phyloP scores from a whole-genome alignment of 2,329 filamentous ascomycete genomes.

The Zelopaecilomyces penicillatus region DNA sequence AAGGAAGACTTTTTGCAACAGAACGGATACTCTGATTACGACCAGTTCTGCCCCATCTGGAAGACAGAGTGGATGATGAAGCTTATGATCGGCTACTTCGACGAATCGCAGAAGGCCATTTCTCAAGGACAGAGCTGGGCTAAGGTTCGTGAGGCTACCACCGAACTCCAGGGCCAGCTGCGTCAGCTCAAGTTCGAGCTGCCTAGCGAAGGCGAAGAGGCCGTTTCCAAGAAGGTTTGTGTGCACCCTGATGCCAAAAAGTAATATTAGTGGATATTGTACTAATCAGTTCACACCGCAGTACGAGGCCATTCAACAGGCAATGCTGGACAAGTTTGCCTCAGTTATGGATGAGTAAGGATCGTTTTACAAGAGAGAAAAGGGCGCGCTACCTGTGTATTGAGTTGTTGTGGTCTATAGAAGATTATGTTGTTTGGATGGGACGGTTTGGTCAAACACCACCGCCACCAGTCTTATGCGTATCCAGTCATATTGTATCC shows the following conservation, averaged over 20 bases:
- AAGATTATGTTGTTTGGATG: conserved; percentile 9
- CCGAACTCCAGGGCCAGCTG: conserved; percentile 75
- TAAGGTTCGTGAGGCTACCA: conserved; percentile 86
- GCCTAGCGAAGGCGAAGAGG: conserved; percentile 74
- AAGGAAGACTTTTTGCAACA: conserved; percentile 99
- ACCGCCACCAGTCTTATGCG: conserved; percentile 9
- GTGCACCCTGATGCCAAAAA: background rate
- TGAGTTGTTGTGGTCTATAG: conserved; percentile 18
- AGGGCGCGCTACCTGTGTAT: conserved; percentile 7
- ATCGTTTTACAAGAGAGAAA: conserved; percentile 3
- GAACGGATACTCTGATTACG: conserved; percentile 98
- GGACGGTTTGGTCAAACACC: conserved; percentile 12
- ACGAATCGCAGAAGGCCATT: conserved; percentile 93
- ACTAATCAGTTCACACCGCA: conserved; percentile 37
- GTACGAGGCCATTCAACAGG: conserved; percentile 88
- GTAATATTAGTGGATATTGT: background rate
- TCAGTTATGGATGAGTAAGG: conserved; percentile 89
- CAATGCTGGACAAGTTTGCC: conserved; percentile 96
- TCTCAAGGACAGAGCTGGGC: conserved; percentile 83
- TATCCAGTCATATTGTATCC: conserved; percentile 20
- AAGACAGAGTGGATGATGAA: conserved; percentile 99
- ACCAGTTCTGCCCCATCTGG: conserved; percentile 98
- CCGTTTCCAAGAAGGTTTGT: conserved; percentile 72
- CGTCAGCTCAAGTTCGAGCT: conserved; percentile 96
- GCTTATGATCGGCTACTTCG: conserved; percentile 95